A percentile compares a stretch with the other conserved stretches of the same genome.
Evolutionary conservation across 192 early-diverging fungal genomes (phyloP).

Genomic region (Coemansia sp.): DNA sequence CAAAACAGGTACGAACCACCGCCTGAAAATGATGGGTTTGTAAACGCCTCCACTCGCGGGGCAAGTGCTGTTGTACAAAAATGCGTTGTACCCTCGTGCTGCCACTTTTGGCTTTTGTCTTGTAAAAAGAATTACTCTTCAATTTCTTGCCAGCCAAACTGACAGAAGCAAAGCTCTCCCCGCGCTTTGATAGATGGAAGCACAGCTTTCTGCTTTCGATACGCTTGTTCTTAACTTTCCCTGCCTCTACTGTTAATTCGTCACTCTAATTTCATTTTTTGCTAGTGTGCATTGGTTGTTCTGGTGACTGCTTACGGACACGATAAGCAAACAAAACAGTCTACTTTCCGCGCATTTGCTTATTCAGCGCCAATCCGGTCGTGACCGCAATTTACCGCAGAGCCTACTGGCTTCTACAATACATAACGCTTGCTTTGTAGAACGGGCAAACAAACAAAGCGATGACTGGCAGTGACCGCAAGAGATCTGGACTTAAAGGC

Average conservation of each 20-base stretch:
- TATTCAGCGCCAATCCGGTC: constrained; percentile 1
- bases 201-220: background rate
- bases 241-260: constrained; percentile 5
- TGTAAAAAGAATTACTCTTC: background rate
- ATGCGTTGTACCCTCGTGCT: background rate
- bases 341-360: background rate
- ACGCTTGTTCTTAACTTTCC: background rate
- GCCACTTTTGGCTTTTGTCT: background rate
- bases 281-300: background rate
- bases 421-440: background rate
- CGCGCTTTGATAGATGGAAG: background rate
- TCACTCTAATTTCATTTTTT: constrained; percentile 3
- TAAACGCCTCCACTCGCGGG: background rate
- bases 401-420: background rate
- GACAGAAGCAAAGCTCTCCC: background rate
- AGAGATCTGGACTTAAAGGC: constrained; percentile 39
- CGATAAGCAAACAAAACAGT: background rate
- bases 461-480: constrained; percentile 33
- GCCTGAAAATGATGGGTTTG: background rate
- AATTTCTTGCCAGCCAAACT: background rate
- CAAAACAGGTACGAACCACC: too few species aligned
- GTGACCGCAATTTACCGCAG: background rate
- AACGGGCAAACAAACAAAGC: background rate
- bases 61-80: background rate
- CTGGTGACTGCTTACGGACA: background rate